These are phyloP conservation scores for Alternaria triticimaculans DNA, from an alignment of 2,329 filamentous ascomycete species.

Conservation along the genomic window DNA sequence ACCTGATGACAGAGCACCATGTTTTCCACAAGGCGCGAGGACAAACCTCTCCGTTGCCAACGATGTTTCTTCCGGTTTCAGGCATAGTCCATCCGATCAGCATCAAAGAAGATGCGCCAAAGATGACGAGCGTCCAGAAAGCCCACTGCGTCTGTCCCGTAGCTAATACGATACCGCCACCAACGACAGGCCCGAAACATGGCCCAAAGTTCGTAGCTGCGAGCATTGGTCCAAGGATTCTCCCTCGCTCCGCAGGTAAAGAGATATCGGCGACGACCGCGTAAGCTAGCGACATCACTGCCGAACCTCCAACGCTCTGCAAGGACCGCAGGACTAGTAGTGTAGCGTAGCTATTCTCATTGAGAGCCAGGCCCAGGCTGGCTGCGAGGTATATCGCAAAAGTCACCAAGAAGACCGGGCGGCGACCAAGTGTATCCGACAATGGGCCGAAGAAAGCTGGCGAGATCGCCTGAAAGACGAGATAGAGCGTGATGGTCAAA, in stretches of 20 bases:
- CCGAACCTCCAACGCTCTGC: background rate
- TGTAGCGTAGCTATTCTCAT: background rate
- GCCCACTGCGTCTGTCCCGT: background rate
- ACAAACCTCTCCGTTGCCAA: background rate
- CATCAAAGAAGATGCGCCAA: background rate
- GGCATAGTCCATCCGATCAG: background rate
- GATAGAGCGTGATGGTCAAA: background rate
- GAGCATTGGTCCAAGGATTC: background rate
- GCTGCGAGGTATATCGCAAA: background rate
- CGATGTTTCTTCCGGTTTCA: background rate
- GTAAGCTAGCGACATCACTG: background rate
- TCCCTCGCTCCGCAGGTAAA: background rate
- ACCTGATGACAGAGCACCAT: background rate
- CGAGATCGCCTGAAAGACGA: background rate
- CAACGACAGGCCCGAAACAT: background rate
- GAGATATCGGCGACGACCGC: background rate
- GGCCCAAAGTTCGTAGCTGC: background rate
- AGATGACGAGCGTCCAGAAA: background rate
- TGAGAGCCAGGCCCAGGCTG: background rate
- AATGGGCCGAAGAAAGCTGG: background rate
- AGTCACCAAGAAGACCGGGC: background rate
- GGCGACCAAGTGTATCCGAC: background rate
- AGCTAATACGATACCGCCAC: background rate
- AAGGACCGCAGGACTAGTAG: background rate
- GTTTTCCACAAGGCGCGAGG: background rate